Conservation (phyloP, 1,284 basidiomycete genomes). For the Prillingera fragicola region DNA sequence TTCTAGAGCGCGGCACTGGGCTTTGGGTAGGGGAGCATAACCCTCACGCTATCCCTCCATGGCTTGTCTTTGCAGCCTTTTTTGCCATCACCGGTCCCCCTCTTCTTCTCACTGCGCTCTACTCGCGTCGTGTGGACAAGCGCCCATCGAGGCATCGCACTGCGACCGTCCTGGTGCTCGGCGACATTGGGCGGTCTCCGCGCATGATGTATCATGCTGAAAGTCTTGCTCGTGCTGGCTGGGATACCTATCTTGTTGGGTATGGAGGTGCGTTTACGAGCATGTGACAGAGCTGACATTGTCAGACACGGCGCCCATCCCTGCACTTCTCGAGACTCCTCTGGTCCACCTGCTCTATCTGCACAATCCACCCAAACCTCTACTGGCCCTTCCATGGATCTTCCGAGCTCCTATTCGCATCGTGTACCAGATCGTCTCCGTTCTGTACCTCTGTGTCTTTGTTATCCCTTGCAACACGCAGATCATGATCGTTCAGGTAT, state of each 20-base stretch:
- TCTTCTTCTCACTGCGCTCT: slow-evolving; percentile 6
- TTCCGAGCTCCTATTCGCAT: slow-evolving; percentile 77
- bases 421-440: slow-evolving; percentile 59
- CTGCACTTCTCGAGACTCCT: slow-evolving; percentile 60
- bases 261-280: slow-evolving; percentile 63
- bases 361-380: slow-evolving; percentile 57
- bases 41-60: not conserved
- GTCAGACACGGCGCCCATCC: slow-evolving; percentile 67
- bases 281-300: not conserved
- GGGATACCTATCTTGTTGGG: slow-evolving; percentile 75
- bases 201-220: slow-evolving; percentile 99
- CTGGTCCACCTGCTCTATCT: slow-evolving; percentile 64
- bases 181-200: slow-evolving; percentile 91
- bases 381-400: slow-evolving; percentile 62
- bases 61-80: slow-evolving; percentile 8
- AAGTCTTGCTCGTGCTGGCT: slow-evolving; percentile 76
- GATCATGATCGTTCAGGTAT: slow-evolving; percentile 82
- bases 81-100: slow-evolving; percentile 8
- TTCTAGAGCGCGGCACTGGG: too few relatives aligned
- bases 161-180: slow-evolving; percentile 84
- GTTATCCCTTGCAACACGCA: slow-evolving; percentile 66
- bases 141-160: slow-evolving; percentile 41
- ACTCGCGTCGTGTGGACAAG: slow-evolving; percentile 4
- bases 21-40: not conserved
- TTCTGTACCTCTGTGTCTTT: slow-evolving; percentile 58